Base-by-base conservation (phyloP, 2,329 filamentous ascomycete genomes). In the Apiospora kogelbergensis region DNA sequence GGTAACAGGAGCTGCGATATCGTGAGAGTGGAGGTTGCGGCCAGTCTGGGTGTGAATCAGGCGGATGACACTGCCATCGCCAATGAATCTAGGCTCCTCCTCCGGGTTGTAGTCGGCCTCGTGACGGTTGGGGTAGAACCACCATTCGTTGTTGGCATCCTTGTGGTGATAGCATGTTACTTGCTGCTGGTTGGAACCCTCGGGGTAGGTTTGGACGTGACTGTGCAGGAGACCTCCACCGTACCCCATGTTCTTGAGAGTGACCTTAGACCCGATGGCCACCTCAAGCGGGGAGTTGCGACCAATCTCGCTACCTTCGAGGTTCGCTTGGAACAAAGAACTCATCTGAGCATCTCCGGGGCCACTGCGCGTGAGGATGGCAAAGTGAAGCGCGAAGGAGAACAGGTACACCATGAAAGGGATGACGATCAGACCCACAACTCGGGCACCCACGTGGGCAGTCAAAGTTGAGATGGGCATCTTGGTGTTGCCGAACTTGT, bases 321-420 rank as follows among this genome's bases (percentile, higher is more conserved):
- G 87, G 78, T 99, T 99, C 64, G 97, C 96, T 81, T 99, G 96
- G 88, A 99, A 99, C 66, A 99, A 89, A 33, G 96, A 99, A 84
- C 95, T 98, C 96, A 99, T 99, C 82, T 99, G 96, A n/a, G 96
- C 96, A 84, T 99, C 96, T 68, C 96, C 96, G 9, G 97, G 96
- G 24, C 96, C 96, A 75, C 91, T 95, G 82, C 94, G 95, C 81
- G 97, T 93, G 69, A 99, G 88, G 72, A 99, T 93, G 71, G 94
- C 87, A 81, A 99, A 99, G 83, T 99, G 96, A 67, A 97, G 83
- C 75, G 93, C 97, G 81, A 99, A 99, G 57, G 94, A 97, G 79
- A 98, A 91, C 83, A 98, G 91, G 84, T 99, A 99, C 76, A 99
- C 94, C 69, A 95, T 84, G 77, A 97, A 85, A 7, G 96, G 96